Percentiles rank a stretch among this genome's conserved stretches.
phyloP scores from a whole-genome alignment of 2,329 filamentous ascomycete species.

The Bimuria novae-zelandiae region DNA sequence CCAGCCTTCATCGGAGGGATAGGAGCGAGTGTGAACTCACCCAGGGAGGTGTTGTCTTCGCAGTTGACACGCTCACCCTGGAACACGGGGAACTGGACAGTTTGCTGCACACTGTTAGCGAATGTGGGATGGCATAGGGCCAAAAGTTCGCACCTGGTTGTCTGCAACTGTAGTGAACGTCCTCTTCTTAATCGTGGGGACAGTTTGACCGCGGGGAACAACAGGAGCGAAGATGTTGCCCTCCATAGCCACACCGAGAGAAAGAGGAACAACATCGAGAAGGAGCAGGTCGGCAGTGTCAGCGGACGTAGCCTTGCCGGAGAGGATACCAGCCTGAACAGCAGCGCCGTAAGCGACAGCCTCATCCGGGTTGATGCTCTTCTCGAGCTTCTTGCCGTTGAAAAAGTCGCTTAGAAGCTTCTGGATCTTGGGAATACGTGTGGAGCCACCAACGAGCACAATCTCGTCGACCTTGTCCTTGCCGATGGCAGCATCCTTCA shows the following conservation, averaged over 20 bases:
- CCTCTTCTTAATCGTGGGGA: conserved; percentile 55
- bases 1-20: conserved; percentile 87
- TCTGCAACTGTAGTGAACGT: conserved; percentile 86
- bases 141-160: conserved; percentile 47
- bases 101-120: conserved; percentile 53
- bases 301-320: conserved; percentile 93
- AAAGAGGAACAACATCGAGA: conserved; percentile 93
- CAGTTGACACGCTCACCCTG: conserved; percentile 98
- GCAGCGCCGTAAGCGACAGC: conserved; percentile 98
- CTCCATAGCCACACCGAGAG: conserved; percentile 99
- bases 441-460: conserved; percentile 97
- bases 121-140: background rate
- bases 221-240: conserved; percentile 98
- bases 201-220: conserved; percentile 64
- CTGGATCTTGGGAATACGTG: conserved; percentile 98
- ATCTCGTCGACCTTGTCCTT: conserved; percentile 97
- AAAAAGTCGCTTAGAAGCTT: conserved; percentile 99
- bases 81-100: conserved; percentile 88
- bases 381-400: conserved; percentile 99
- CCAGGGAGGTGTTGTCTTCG: conserved; percentile 96
- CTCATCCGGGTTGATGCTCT: conserved; percentile 99
- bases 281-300: conserved; percentile 94
- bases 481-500: conserved; percentile 87
- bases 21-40: conserved; percentile 94
- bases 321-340: conserved; percentile 98